Base-by-base conservation (phyloP, 163 green algal genomes). In the Coccomyxa subellipsoidea region DNA sequence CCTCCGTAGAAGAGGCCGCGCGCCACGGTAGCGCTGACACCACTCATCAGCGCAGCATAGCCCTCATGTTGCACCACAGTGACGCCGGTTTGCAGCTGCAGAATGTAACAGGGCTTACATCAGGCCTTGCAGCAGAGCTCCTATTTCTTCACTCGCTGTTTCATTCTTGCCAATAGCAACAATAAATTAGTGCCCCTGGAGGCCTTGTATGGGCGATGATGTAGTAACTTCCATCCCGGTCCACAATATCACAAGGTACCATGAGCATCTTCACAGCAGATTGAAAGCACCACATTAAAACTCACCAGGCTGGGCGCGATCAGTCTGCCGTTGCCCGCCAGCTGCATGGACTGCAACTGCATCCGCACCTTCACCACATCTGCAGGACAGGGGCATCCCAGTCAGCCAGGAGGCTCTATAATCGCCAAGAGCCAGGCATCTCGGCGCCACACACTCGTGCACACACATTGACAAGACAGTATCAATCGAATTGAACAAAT, bases 331-430 rank as follows among this genome's bases (percentile, higher is more conserved):
- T 77, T 39, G 70, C 32, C 32, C 23, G 70, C 70, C 18, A 40
- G 70, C 32, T 77, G 32, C 70, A 77, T n/a, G 32, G 32, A 37
- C 69, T 84, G 81, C 25, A 96, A 81, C 85, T 97, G 93, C 72
- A 96, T 90, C 34, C 93, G 81, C 9, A 97, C 92, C 79, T 97
- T 97, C 18, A 96, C 85, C 4, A 97, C 93, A 79, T 97, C 93
- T 92, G 83, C 72, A 82, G 31, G 54, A 34, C 70, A 77, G 23
- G 7, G 18, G 32, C 32, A n/a, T 38, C 89, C 87, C 89, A 34
- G 92, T 87, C 2, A 87, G 89, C 79, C 91, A 88, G 32, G 89
- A 91, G 31, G 39, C 79, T 6, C 87, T 87, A 90, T 90, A 27
- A 87, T 86, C 2, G 76, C 76, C 27, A 81, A 83, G 32, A 91